Base-by-base conservation (phyloP, 2,329 filamentous ascomycete genomes). In the Thyridium curvatum region DNA sequence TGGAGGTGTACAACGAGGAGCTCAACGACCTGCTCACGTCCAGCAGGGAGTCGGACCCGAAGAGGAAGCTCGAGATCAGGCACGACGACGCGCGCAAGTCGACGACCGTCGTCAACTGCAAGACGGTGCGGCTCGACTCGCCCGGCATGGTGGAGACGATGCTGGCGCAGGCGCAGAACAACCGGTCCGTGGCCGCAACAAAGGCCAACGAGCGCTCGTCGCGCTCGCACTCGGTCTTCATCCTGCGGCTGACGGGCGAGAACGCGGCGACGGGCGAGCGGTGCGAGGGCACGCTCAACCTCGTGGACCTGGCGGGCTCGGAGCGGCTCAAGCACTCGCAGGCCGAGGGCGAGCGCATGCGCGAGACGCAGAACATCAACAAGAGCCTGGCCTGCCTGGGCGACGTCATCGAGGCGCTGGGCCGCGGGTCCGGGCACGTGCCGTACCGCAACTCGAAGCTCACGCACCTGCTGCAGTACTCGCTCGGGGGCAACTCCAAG, bases 1-100 rank as follows among this genome's bases (percentile, higher is more conserved):
- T 97, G 12, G 93, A 98, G 57, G 93, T 98, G 6, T 98, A 98
- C 75, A 97, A 98, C 46, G 93, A 98, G 58, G 93, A 94, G 45
- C 74, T 98, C 46, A 89, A 96, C 56, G 93, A 98, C 58, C 66
- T 98, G 12, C 75, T 98, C 12, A 66, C 67, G 1, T 62, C 71
- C 2, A 61, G 68, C 3, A 77, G 83, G 1, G 81, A 84, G 39
- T 74, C 82, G 15, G 72, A 88, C 37, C 79, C 82, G 46, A 87
- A 84, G 64, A 87, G 84, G 64, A 94, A 87, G 64, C 83, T 91
- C 36, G 87, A 94, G 52, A 91, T 96, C 41, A 79, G 86, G 2
- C 93, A 97, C 49, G 91, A 97, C 53, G 78, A 88, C 32, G 66
- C 72, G 29, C 86, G 82, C 50, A 87, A 86, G 64, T 85, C 88